These are phyloP conservation scores for Blastobotrys terrestris DNA, from an alignment of 805 yeast genomes.

Conservation along the genomic window DNA sequence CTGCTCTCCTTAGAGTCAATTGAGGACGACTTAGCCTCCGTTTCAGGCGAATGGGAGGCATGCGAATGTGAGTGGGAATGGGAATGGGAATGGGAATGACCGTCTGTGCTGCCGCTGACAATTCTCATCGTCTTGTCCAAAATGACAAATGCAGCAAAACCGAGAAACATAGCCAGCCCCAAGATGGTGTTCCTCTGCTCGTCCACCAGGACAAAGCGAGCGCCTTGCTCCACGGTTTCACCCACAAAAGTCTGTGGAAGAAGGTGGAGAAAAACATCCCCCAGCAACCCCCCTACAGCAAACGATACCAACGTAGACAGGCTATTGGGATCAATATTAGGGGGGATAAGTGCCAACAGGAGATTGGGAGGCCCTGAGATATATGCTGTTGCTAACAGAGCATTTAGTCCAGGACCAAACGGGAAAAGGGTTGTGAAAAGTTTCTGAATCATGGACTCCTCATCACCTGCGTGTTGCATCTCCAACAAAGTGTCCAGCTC, in stretches of 20 bases:
- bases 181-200: constrained; percentile 43
- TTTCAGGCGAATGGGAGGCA: constrained; percentile 7
- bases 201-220: constrained; percentile 43
- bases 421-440: constrained; percentile 36
- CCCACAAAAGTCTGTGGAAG: constrained; percentile 63
- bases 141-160: constrained; percentile 53
- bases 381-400: constrained; percentile 56
- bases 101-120: constrained; percentile 25
- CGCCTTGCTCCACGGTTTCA: constrained; percentile 36
- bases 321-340: constrained; percentile 45
- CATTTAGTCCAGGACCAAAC: constrained; percentile 52
- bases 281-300: constrained; percentile 71
- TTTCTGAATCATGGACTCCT: constrained; percentile 32
- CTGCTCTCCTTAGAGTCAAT: constrained; percentile 21
- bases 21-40: constrained; percentile 15
- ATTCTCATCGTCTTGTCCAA: constrained; percentile 58
- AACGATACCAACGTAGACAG: constrained; percentile 56
- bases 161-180: constrained; percentile 53
- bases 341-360: constrained; percentile 50
- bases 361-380: constrained; percentile 62
- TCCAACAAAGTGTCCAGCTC: constrained; percentile 30
- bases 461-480: constrained; percentile 12
- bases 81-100: constrained; percentile 41
- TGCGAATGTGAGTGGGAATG: constrained; percentile 33
- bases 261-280: constrained; percentile 67